Percentiles rank a stretch among this genome's conserved stretches.
These are phyloP conservation scores for Gaeumannomyces tritici DNA, from an alignment of 2,329 filamentous ascomycete species.

Conservation along the genomic window DNA sequence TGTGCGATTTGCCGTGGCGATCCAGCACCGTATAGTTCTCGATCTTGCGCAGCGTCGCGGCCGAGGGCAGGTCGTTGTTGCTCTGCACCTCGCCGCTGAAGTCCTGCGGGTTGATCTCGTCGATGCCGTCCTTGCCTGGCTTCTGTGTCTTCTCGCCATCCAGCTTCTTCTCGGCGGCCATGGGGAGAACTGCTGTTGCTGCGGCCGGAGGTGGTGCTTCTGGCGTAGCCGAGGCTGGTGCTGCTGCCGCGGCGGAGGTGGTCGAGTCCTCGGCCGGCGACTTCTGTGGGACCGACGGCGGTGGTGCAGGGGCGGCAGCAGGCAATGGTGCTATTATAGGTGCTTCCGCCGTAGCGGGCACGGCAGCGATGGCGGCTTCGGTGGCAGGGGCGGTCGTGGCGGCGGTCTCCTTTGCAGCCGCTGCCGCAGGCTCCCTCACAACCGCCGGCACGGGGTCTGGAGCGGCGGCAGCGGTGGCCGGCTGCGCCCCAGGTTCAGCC, in stretches of 20 bases:
- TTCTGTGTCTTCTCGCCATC: neutral
- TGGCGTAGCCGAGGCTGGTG: neutral
- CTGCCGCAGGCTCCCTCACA: too few relatives aligned
- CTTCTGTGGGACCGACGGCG: neutral
- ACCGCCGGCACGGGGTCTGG: neutral
- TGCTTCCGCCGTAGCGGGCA: too few relatives aligned
- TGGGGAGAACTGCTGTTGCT: neutral
- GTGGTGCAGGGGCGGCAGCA: neutral
- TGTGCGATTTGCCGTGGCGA: conserved; percentile 44
- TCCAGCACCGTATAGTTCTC: conserved; percentile 52
- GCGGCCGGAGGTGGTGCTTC: neutral
- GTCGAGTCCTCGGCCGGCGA: too few relatives aligned
- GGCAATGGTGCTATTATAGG: too few relatives aligned
- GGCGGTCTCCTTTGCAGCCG: too few relatives aligned
- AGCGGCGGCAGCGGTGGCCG: too few relatives aligned
- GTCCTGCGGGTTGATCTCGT: conserved; percentile 25
- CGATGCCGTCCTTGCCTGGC: conserved; percentile 7
- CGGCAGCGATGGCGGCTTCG: neutral
- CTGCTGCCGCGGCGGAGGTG: too few relatives aligned
- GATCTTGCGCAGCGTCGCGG: conserved; percentile 37
- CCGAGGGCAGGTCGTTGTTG: conserved; percentile 43
- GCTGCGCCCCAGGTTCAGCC: neutral
- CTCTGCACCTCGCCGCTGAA: conserved; percentile 47
- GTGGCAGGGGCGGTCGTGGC: neutral
- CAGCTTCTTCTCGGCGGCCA: neutral